Conservation (phyloP, 1,284 basidiomycete genomes). For the Somion occarium region DNA sequence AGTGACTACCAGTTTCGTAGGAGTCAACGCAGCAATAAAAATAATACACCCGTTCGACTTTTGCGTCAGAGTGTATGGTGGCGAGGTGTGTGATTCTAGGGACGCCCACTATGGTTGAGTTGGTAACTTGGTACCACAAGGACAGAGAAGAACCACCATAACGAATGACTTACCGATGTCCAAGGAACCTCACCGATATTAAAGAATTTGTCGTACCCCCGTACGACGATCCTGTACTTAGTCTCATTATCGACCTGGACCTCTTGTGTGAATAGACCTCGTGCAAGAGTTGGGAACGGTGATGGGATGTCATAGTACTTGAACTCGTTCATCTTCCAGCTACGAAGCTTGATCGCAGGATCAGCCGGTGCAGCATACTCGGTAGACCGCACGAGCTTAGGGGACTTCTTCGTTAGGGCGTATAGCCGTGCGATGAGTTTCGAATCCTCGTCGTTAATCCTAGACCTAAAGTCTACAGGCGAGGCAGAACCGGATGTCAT, state of each 20-base stretch:
- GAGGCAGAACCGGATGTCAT: background rate
- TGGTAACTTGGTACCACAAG: background rate
- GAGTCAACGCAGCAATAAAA: conserved; percentile 86
- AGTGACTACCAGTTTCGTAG: conserved; percentile 75
- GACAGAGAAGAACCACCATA: background rate
- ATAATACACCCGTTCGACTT: conserved; percentile 99
- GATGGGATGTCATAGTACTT: conserved; percentile 87
- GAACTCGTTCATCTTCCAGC: conserved; percentile 96
- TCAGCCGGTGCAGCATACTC: conserved; percentile 52
- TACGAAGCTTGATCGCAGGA: conserved; percentile 52
- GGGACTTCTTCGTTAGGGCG: conserved; percentile 37
- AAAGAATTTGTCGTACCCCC: conserved; percentile 99
- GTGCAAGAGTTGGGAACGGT: conserved; percentile 87
- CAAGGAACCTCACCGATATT: conserved; percentile 95
- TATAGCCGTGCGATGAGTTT: background rate
- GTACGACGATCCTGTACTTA: conserved; percentile 72
- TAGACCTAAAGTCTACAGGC: conserved; percentile 1
- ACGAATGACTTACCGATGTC: conserved; percentile 66
- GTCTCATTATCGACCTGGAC: conserved; percentile 29
- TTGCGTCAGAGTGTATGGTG: conserved; percentile 87
- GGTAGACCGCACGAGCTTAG: conserved; percentile 57
- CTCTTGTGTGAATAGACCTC: conserved; percentile 77
- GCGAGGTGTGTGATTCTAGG: conserved; percentile 64
- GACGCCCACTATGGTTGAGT: conserved; percentile 64
- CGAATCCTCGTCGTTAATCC: conserved; percentile 1